These are phyloP conservation scores for Fusarium tjaetaba DNA, from an alignment of 2,329 filamentous ascomycete species.

Conservation along the genomic window DNA sequence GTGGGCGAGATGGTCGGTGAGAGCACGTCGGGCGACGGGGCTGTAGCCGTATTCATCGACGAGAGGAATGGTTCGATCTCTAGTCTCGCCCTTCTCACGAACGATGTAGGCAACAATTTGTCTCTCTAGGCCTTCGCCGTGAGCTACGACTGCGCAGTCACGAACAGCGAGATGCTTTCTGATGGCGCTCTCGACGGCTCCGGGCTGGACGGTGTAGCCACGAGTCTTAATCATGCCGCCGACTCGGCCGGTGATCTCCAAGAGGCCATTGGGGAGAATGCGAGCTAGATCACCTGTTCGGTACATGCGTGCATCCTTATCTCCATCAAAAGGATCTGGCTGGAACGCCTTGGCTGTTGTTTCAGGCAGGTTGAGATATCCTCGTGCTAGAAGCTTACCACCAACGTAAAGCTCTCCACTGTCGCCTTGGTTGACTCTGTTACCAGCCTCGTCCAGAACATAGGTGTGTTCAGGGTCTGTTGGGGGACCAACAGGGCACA, in stretches of 20 bases:
- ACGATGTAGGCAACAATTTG: conserved; percentile 83
- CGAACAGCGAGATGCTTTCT: conserved; percentile 75
- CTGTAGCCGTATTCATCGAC: conserved; percentile 79
- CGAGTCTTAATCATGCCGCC: conserved; percentile 85
- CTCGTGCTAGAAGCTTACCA: conserved; percentile 76
- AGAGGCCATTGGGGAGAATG: conserved; percentile 71
- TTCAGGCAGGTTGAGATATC: conserved; percentile 83
- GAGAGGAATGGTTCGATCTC: conserved; percentile 68
- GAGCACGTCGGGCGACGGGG: conserved; percentile 70
- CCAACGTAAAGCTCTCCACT: conserved; percentile 81
- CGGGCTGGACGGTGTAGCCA: conserved; percentile 81
- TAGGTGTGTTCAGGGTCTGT: conserved; percentile 75
- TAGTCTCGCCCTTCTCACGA: conserved; percentile 67
- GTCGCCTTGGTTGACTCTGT: conserved; percentile 69
- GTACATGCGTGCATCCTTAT: conserved; percentile 74
- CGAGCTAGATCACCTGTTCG: conserved; percentile 77
- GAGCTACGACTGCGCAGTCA: conserved; percentile 76
- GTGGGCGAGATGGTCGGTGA: conserved; percentile 75
- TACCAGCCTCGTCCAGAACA: conserved; percentile 75
- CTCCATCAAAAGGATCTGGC: conserved; percentile 69
- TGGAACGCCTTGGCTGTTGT: conserved; percentile 78
- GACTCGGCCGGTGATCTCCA: conserved; percentile 81
- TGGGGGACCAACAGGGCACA: conserved; percentile 79
- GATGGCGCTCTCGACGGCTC: conserved; percentile 79
- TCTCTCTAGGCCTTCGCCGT: conserved; percentile 78